Evolutionary conservation across 345 rosid species (phyloP), one percentile per base, ranked within the genome.

Genomic region (Dovyalis caffra): DNA sequence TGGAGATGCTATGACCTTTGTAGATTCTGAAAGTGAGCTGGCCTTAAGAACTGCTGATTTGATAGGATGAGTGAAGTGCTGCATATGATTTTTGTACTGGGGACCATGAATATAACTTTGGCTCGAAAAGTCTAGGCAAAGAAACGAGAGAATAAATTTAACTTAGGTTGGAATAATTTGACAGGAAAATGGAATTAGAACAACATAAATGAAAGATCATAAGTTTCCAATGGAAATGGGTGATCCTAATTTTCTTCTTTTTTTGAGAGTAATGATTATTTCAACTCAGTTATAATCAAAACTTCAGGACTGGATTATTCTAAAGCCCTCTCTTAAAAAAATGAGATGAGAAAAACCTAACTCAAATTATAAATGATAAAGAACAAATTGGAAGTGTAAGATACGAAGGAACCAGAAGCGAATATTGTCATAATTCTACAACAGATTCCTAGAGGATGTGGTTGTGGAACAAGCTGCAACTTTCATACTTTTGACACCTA

Each of bases 21-120:
- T 49, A 61, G 74, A 45, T 63, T 76, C 34, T 69, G 74, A 5
- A 68, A 38, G 38, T 40, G 28, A 66, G 38, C 32, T 67, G 16
- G 14, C 16, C 45, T 10, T 29, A 12, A 33, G 62, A 67, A 15
- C 58, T 67, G 65, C 49, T 57, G 25, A 28, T 26, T 35, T 32
- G 12, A n/a, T 51, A 33, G 70, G 56, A 58, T 66, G 34, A 56
- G 32, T 65, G 6, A 32, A 45, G n/a, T 8, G 5, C 6, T 5
- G 15, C 43, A 32, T 51, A 9, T 21, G 29, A 15, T 8, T 61
- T 57, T 61, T 38, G 10, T 60, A 38, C 4, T 1, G 26, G 37
- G 23, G 21, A 33, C 12, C 45, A 53, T 38, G 31, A 2, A 56
- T n/a, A 66, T 20, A 37, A 21, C 43, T 58, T 34, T 7, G 5